These are phyloP conservation scores for Pyrenula aspistea DNA, from an alignment of 495 filamentous ascomycete species.

Conservation along the genomic window DNA sequence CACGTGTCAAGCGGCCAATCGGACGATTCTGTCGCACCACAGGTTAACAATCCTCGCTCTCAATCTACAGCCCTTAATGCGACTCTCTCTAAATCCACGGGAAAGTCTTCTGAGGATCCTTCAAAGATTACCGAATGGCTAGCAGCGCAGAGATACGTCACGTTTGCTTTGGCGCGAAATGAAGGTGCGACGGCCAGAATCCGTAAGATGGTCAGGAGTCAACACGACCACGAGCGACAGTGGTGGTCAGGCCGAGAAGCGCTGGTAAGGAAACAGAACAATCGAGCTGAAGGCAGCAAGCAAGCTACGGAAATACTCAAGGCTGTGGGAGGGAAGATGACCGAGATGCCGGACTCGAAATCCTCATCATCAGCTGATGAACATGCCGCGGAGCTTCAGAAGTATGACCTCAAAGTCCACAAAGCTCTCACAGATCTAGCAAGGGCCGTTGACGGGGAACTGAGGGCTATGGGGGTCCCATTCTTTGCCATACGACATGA, in stretches of 20 bases:
- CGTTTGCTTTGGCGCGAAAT: constrained; percentile 40
- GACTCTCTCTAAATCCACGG: background rate
- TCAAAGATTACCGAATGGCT: constrained; percentile 55
- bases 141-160: constrained; percentile 48
- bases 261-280: constrained; percentile 35
- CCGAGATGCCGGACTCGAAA: background rate
- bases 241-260: constrained; percentile 48
- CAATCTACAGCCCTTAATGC: constrained; percentile 1
- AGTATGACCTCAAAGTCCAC: constrained; percentile 51
- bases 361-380: constrained; percentile 23
- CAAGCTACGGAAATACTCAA: constrained; percentile 36
- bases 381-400: constrained; percentile 38
- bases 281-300: constrained; percentile 35
- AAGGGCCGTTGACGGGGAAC: constrained; percentile 37
- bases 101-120: constrained; percentile 23
- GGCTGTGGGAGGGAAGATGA: constrained; percentile 3
- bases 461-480: constrained; percentile 47
- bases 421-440: constrained; percentile 47
- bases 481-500: constrained; percentile 45
- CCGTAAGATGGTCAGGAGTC: constrained; percentile 45
- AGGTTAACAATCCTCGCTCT: background rate
- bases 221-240: constrained; percentile 50
- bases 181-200: constrained; percentile 28
- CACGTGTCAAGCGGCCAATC: background rate
- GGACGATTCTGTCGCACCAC: background rate